Conservation (phyloP, 345 rosid genomes). For the Dipteronia sinensis region DNA sequence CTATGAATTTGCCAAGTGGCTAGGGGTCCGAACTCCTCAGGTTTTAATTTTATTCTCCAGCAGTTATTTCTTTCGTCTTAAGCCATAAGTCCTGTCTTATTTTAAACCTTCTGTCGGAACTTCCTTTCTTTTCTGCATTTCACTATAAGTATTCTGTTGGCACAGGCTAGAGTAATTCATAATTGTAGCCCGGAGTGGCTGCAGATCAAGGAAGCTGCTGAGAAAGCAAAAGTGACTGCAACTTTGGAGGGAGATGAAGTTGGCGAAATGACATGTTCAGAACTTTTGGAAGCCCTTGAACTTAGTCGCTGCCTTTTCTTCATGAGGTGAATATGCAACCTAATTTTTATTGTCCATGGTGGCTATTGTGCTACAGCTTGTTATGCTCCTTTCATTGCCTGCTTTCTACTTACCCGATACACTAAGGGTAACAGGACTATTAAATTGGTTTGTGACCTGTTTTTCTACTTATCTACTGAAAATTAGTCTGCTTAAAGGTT, state of each 20-base stretch:
- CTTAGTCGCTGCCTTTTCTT: slow-evolving; percentile 93
- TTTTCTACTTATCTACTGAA: neutral
- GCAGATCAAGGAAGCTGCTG: slow-evolving; percentile 88
- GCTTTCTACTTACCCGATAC: neutral
- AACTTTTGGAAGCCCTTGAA: slow-evolving; percentile 97
- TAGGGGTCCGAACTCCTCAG: slow-evolving; percentile 95
- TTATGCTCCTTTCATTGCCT: slow-evolving; percentile 10
- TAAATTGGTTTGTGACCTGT: neutral
- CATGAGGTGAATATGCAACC: slow-evolving; percentile 66
- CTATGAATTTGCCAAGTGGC: slow-evolving; percentile 95
- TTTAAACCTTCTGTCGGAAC: slow-evolving; percentile 8
- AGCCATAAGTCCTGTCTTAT: neutral
- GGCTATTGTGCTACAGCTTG: neutral
- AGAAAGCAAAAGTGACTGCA: slow-evolving; percentile 81
- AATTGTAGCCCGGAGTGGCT: slow-evolving; percentile 87
- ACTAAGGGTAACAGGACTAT: neutral
- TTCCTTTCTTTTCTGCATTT: neutral
- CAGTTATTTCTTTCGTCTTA: slow-evolving; percentile 14
- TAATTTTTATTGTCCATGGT: neutral
- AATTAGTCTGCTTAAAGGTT: neutral
- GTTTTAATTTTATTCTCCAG: slow-evolving; percentile 35
- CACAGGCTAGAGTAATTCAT: slow-evolving; percentile 94
- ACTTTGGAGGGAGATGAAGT: slow-evolving; percentile 76
- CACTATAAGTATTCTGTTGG: slow-evolving; percentile 21
- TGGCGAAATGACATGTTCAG: slow-evolving; percentile 91